Percentiles rank a stretch among this genome's conserved stretches.
These are phyloP conservation scores for Hypoxylon fuscum DNA, from an alignment of 495 filamentous ascomycete species.

Conservation along the genomic window DNA sequence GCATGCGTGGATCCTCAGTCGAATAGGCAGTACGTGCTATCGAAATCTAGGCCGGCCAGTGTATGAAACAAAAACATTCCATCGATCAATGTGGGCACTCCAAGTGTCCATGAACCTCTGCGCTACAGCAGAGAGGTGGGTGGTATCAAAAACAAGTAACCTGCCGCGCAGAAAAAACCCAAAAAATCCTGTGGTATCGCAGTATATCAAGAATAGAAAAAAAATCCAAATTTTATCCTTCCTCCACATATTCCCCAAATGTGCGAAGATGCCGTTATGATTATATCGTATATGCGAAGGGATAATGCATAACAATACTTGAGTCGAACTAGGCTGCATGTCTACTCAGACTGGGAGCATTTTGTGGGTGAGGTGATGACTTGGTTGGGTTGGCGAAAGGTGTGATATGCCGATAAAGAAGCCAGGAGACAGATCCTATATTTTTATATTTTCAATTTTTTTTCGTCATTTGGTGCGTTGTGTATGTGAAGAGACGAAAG, in stretches of 20 bases:
- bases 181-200: constrained; percentile 40
- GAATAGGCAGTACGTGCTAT: constrained; percentile 20
- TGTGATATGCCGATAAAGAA: constrained; percentile 4
- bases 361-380: constrained; percentile 10
- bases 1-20: constrained; percentile 9
- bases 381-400: constrained; percentile 9
- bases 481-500: constrained; percentile 19
- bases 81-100: constrained; percentile 22
- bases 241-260: constrained; percentile 17
- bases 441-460: constrained; percentile 31
- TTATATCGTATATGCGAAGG: constrained; percentile 1
- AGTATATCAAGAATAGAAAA: constrained; percentile 39
- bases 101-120: constrained; percentile 29
- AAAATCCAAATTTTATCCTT: constrained; percentile 22
- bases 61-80: constrained; percentile 34
- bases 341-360: constrained; percentile 2
- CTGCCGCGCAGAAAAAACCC: constrained; percentile 28
- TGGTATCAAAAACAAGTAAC: constrained; percentile 42
- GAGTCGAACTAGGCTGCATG: constrained; percentile 7
- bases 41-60: constrained; percentile 32
- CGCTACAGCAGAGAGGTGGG: constrained; percentile 21
- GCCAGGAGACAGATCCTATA: constrained; percentile 27
- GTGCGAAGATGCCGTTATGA: constrained; percentile 3
- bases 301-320: not conserved
- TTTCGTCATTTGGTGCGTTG: constrained; percentile 29